Evolutionary conservation across 768 basidiomycete species (phyloP), one percentile per base, ranked within the genome.

Genomic region (Boletus vinaceobasis): DNA sequence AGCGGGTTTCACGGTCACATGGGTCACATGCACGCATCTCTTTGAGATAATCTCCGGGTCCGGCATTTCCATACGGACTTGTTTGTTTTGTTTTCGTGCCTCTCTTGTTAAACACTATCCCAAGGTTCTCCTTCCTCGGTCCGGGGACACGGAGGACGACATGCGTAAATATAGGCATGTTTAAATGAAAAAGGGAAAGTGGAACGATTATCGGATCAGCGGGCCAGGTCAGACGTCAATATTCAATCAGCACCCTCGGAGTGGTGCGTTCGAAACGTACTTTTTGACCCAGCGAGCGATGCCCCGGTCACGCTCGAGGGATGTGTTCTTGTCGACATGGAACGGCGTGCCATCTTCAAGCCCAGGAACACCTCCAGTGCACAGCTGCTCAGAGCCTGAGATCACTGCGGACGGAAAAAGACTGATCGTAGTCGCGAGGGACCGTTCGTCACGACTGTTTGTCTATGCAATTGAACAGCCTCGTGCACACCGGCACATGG

Each of bases 321-420:
- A 4, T n/a, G 44, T 26, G 13, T 37, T 33, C 36, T 29, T 2
- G 10, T 44, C 11, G 11, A 19, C 10, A 11, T 7, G n/a, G 36
- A 26, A 33, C 31, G 11, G 23, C 23, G 23, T 23, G 23, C 23
- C 23, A 23, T 23, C 23, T 23, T 23, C 23, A 23, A 23, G 23
- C 4, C 4, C 23, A 23, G 23, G 23, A 23, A 23, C 23, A 23
- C 4, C 23, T 23, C 23, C 23, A 23, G 23, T 23, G 23, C 23
- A 23, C 23, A 23, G 23, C 23, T 26, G 21, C 14, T 35, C 33
- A 52, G 35, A 37, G 23, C 23, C 15, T 36, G 31, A 32, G 13
- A 49, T 60, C 42, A 32, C 51, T 53, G 45, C 40, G 45, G 39
- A 36, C 14, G 7, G 42, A 52, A 52, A 43, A 56, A 48, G n/a